phyloP scores from a whole-genome alignment of 164 flowering plant species.

The Liriodendron chinense region DNA sequence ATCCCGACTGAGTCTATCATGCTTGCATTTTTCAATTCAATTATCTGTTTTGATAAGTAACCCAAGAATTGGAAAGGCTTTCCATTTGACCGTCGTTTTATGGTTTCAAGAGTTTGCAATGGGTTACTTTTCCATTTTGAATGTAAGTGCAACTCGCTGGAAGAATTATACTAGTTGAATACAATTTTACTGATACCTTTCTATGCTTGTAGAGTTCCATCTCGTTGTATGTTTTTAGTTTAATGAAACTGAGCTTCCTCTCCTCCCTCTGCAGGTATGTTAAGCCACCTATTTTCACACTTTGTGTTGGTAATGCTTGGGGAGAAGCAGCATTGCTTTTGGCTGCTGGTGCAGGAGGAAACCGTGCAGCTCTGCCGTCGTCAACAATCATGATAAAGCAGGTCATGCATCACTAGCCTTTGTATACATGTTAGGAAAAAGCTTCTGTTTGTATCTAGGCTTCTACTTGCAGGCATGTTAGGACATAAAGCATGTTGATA shows the following conservation, averaged over 20 bases:
- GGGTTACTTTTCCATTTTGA: too few species aligned
- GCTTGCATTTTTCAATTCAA: too few species aligned
- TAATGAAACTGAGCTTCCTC: background rate
- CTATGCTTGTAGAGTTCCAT: background rate
- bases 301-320: conserved; percentile 99
- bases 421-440: background rate
- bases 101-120: too few species aligned
- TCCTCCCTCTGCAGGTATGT: conserved; percentile 50
- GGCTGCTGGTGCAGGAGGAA: conserved; percentile 93
- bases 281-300: conserved; percentile 79
- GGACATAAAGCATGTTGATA: background rate
- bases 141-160: too few species aligned
- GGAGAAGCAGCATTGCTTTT: conserved; percentile 98
- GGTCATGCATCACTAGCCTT: conserved; percentile 34
- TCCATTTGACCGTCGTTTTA: too few species aligned
- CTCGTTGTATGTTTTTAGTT: background rate
- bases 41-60: too few species aligned
- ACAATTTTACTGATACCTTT: background rate
- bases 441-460: background rate
- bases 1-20: too few species aligned
- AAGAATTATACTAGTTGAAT: too few species aligned
- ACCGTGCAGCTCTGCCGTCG: conserved; percentile 92
- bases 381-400: conserved; percentile 91
- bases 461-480: background rate
- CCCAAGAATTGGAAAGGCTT: too few species aligned